phyloP scores from a whole-genome alignment of 176 grass and related monocot genomes.

The Cenchrus purpureus region DNA sequence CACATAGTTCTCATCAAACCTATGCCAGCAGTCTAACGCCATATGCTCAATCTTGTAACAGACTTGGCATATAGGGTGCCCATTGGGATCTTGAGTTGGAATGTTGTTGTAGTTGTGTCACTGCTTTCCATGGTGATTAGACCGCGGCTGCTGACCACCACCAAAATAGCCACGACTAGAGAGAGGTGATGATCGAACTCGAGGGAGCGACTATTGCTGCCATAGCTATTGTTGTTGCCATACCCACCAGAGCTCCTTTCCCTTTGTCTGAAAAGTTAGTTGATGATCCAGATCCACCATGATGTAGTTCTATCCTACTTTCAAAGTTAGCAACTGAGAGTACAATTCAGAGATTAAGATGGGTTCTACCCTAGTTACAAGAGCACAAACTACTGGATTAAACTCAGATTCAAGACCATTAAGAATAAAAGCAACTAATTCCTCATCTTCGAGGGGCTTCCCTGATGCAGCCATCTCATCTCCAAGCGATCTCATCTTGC shows the following conservation, averaged over 20 bases:
- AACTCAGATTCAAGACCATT: not conserved
- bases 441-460: not conserved
- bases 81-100: not conserved
- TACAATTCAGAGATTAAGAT: accelerated
- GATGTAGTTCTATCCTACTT: not conserved
- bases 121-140: not conserved
- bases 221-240: no score
- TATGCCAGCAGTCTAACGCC: no score
- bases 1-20: no score
- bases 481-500: not conserved
- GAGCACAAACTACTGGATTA: not conserved
- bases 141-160: not conserved
- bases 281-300: no score
- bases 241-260: no score
- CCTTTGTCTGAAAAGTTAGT: no score
- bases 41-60: not conserved
- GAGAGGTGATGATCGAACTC: no score
- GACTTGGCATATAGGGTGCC: not conserved
- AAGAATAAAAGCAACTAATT: not conserved
- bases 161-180: no score
- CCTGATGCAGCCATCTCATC: not conserved
- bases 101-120: not conserved
- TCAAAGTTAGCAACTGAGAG: not conserved
- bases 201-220: no score
- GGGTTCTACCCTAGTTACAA: not conserved